Evolutionary conservation across 192 early-diverging fungal species (phyloP).

Genomic region (Chytriomyces hyalinus): DNA sequence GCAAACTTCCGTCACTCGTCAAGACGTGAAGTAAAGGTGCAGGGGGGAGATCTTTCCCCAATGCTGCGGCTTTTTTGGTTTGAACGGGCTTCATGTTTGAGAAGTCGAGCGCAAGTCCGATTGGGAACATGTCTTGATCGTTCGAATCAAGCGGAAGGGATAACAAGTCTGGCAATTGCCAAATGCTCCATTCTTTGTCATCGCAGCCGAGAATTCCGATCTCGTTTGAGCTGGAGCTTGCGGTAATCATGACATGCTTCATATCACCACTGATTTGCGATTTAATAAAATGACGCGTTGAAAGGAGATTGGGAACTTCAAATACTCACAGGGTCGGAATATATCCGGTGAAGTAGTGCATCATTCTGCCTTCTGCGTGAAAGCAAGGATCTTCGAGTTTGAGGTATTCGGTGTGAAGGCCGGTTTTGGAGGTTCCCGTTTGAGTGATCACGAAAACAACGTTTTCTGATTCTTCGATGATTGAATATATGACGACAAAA

Average conservation of each 20-base stretch:
- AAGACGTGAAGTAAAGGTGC: conserved; percentile 26
- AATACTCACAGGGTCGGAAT: conserved; percentile 6
- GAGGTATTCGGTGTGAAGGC: conserved; percentile 30
- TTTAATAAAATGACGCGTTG: too few species aligned
- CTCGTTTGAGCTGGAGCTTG: not conserved
- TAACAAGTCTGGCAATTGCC: conserved; percentile 63
- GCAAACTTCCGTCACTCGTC: conserved; percentile 22
- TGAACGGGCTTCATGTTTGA: conserved; percentile 50
- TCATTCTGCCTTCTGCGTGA: conserved; percentile 27
- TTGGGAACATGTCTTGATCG: conserved; percentile 67
- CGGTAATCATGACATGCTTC: not conserved
- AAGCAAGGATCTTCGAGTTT: conserved; percentile 40
- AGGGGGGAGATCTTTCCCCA: conserved; percentile 13
- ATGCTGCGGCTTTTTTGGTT: not conserved
- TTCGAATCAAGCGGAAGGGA: conserved; percentile 57
- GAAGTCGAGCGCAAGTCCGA: conserved; percentile 80
- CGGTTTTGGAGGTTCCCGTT: conserved; percentile 41
- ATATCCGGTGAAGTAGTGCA: not conserved
- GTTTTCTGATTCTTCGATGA: not conserved
- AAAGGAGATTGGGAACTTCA: not conserved
- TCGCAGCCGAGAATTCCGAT: conserved; percentile 56
- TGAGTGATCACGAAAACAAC: conserved; percentile 36
- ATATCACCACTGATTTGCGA: not conserved
- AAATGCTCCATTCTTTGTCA: conserved; percentile 66
- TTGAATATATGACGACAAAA: conserved; percentile 71